phyloP scores from a whole-genome alignment of 768 basidiomycete species.

The Botryobasidium botryosum region DNA sequence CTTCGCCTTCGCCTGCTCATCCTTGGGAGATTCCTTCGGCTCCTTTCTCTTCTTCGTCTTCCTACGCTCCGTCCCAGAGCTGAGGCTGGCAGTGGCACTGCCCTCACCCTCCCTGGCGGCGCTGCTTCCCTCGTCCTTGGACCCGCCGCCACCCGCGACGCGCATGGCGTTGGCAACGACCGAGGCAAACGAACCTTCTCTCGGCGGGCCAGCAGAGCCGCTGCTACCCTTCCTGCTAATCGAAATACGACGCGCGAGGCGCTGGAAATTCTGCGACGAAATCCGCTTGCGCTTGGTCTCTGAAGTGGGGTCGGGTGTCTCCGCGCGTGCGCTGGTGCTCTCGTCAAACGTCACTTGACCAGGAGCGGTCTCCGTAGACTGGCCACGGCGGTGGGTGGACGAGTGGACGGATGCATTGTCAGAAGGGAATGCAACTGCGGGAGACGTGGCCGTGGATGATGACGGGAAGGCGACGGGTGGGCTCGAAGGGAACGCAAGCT shows the following conservation, averaged over 20 bases:
- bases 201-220: too few species aligned
- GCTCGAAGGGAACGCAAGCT: not conserved
- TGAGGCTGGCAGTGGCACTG: too few species aligned
- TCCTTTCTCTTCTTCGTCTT: too few species aligned
- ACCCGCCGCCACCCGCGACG: too few species aligned
- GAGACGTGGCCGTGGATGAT: conserved; percentile 9
- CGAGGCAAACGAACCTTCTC: too few species aligned
- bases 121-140: too few species aligned
- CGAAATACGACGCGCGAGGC: conserved; percentile 58
- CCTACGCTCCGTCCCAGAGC: too few species aligned
- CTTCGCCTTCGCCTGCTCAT: too few species aligned
- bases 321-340: conserved; percentile 29
- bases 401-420: conserved; percentile 17
- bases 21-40: too few species aligned
- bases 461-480: conserved; percentile 12
- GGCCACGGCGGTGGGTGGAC: conserved; percentile 27
- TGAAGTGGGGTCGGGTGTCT: conserved; percentile 56
- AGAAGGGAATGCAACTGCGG: conserved; percentile 20
- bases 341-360: not conserved
- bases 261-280: conserved; percentile 74
- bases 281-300: conserved; percentile 68
- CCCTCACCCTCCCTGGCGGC: too few species aligned
- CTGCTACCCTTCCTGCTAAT: conserved; percentile 38
- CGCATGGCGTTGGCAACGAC: too few species aligned
- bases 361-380: not conserved